These are phyloP conservation scores for Huntiella abstrusa DNA, from an alignment of 2,329 filamentous ascomycete species.

Conservation along the genomic window DNA sequence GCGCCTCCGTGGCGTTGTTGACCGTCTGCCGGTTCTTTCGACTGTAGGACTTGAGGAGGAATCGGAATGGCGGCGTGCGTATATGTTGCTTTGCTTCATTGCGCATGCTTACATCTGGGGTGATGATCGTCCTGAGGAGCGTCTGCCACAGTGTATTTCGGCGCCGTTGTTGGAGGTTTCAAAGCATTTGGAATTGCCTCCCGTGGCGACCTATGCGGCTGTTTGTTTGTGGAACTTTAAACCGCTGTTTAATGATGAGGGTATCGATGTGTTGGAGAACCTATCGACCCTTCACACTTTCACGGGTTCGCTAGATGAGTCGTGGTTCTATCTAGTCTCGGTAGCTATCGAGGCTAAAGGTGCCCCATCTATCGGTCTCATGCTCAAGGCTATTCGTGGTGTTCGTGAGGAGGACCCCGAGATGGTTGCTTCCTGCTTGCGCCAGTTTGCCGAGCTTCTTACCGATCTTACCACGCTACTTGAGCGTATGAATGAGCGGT, in stretches of 20 bases:
- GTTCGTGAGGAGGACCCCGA: constrained; percentile 49
- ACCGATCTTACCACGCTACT: constrained; percentile 68
- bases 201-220: constrained; percentile 84
- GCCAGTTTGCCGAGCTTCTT: constrained; percentile 65
- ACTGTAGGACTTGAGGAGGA: constrained; percentile 66
- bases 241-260: constrained; percentile 68
- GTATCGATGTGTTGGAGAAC: constrained; percentile 69
- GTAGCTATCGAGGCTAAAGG: constrained; percentile 89
- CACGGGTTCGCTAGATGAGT: constrained; percentile 87
- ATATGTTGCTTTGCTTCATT: constrained; percentile 78
- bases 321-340: constrained; percentile 95
- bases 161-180: constrained; percentile 66
- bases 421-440: constrained; percentile 61
- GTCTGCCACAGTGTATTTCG: constrained; percentile 63
- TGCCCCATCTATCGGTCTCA: constrained; percentile 68
- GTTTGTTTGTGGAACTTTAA: constrained; percentile 95
- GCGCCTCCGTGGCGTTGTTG: constrained; percentile 60
- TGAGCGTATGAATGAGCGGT: constrained; percentile 84
- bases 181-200: constrained; percentile 62
- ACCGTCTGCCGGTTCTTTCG: constrained; percentile 65
- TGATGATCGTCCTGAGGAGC: constrained; percentile 62
- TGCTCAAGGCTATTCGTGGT: constrained; percentile 72
- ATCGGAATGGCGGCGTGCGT: constrained; percentile 84
- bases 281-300: constrained; percentile 76
- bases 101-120: constrained; percentile 94